Percentiles rank a stretch among this genome's conserved stretches.
Conservation (phyloP, 441 rosid species). For the Euphorbia corollata region DNA sequence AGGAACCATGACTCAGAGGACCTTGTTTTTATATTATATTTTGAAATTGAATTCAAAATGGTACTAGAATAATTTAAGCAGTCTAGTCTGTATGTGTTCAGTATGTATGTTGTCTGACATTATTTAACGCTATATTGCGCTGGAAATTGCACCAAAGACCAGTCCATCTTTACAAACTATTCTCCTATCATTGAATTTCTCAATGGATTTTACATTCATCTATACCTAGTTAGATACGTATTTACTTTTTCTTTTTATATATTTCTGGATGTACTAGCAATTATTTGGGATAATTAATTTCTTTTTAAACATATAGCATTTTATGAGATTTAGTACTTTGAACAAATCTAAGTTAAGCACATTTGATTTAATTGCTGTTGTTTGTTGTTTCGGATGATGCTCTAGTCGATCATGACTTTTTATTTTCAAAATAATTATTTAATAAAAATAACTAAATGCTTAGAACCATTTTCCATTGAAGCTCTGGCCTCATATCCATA, state of each 20-base stretch:
- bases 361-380: no score
- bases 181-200: background rate
- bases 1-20: slow-evolving; percentile 23
- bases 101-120: slow-evolving; percentile 39
- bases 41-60: slow-evolving; percentile 6
- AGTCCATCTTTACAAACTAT: slow-evolving; percentile 33
- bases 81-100: slow-evolving; percentile 4
- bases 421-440: no score
- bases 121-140: slow-evolving; percentile 41
- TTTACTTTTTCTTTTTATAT: no score
- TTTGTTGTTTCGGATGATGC: no score
- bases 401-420: no score
- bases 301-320: no score
- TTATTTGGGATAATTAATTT: background rate
- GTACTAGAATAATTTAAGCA: slow-evolving; percentile 1
- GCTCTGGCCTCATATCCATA: no score
- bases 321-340: no score
- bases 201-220: background rate
- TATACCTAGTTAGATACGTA: background rate
- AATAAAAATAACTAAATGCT: no score
- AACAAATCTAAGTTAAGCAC: no score
- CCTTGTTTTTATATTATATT: slow-evolving; percentile 4
- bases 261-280: background rate
- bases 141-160: slow-evolving; percentile 73
- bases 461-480: no score